Percentiles rank a stretch among this genome's conserved stretches.
These are phyloP conservation scores for Metroxylon sagu DNA, from an alignment of 176 grass and related monocot species.

Conservation along the genomic window DNA sequence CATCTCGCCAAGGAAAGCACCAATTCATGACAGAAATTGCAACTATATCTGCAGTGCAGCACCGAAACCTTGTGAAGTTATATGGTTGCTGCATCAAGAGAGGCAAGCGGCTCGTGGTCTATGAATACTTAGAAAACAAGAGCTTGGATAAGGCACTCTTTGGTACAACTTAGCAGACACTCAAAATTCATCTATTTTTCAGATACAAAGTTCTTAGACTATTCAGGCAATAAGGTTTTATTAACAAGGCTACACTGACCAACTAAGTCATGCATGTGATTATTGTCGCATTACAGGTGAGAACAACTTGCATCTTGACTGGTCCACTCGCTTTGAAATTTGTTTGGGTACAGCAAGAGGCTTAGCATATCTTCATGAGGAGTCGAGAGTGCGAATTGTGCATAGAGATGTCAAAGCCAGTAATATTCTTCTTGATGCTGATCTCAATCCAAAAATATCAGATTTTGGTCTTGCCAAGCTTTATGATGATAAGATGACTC, in stretches of 20 bases:
- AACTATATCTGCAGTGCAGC: conserved; percentile 67
- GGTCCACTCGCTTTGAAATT: conserved; percentile 71
- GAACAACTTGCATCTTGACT: conserved; percentile 34
- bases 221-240: no score
- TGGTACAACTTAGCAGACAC: conserved; percentile 28
- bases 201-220: no score
- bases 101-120: conserved; percentile 57
- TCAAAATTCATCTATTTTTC: not conserved
- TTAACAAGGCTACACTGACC: no score
- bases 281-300: conserved; percentile 34
- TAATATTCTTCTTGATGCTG: conserved; percentile 61
- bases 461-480: conserved; percentile 87
- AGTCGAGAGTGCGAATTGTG: conserved; percentile 64
- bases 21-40: conserved; percentile 79
- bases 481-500: conserved; percentile 75
- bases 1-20: conserved; percentile 68
- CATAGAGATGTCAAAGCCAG: conserved; percentile 89
- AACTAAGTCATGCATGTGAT: not conserved
- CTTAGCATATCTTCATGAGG: conserved; percentile 71
- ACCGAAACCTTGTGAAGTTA: conserved; percentile 60
- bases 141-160: conserved; percentile 74
- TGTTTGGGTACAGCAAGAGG: conserved; percentile 67
- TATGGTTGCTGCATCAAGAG: conserved; percentile 71
- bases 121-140: conserved; percentile 73
- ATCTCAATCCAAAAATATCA: conserved; percentile 80